These are phyloP conservation scores for Trichophyton rubrum DNA, from an alignment of 2,329 filamentous ascomycete genomes.

Conservation along the genomic window DNA sequence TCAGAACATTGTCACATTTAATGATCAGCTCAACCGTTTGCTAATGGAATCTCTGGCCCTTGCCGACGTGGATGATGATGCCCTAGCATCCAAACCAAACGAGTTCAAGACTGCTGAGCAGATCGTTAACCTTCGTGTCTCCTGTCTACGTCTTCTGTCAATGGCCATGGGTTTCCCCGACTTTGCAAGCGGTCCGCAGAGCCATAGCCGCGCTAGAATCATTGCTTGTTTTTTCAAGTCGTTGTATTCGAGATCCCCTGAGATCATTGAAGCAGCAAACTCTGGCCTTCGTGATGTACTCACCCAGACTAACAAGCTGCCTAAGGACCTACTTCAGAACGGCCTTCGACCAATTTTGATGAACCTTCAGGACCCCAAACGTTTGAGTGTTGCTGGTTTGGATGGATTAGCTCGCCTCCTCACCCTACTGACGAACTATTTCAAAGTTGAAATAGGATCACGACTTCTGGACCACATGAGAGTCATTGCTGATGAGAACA, in stretches of 20 bases:
- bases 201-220: constrained; percentile 53
- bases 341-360: constrained; percentile 90
- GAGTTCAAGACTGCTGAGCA: constrained; percentile 93
- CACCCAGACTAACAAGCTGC: constrained; percentile 76
- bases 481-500: constrained; percentile 66
- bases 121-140: constrained; percentile 81
- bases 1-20: constrained; percentile 78
- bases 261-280: constrained; percentile 88
- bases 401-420: constrained; percentile 83
- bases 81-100: constrained; percentile 76
- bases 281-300: constrained; percentile 79
- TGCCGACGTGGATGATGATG: constrained; percentile 89
- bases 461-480: constrained; percentile 90
- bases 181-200: constrained; percentile 64
- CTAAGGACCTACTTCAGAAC: constrained; percentile 88
- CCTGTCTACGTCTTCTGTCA: constrained; percentile 84
- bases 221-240: constrained; percentile 97
- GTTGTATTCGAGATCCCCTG: constrained; percentile 80
- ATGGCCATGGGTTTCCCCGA: constrained; percentile 90
- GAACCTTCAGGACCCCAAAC: constrained; percentile 86
- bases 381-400: constrained; percentile 74
- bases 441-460: constrained; percentile 95
- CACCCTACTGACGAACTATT: constrained; percentile 90
- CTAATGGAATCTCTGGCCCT: constrained; percentile 88
- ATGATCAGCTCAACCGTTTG: constrained; percentile 78